Base-by-base conservation (phyloP, 345 rosid species). In the Zanthoxylum bungeanum region DNA sequence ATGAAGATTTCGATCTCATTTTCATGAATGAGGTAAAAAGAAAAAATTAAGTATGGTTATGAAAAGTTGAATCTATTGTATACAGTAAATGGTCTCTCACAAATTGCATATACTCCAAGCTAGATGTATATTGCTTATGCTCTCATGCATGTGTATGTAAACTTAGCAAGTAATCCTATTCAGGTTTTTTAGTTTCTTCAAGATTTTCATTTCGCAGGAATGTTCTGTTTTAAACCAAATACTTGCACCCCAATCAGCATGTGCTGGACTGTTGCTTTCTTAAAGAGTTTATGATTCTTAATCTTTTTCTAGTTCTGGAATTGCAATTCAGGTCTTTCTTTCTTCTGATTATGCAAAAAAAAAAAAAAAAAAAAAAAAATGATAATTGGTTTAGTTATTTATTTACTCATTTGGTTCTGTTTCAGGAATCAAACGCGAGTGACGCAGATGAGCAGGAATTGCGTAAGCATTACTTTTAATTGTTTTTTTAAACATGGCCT, bases 1-100 rank as follows among this genome's bases (percentile, higher is more conserved):
- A 83, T 56, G 78, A 75, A 64, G 86, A 73, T 22, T 74, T 79
- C 70, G 83, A 82, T 78, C 61, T 76, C 62, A 69, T 62, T 59
- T 71, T 85, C 56, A 65, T 79, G 80, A 70, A 62, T 30, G 83
- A 83, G 84, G 97, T 86, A 64, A 66, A 64, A 36, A 80, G 80
- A 79, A 93, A 84, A 49, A 69, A 69, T 51, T 24, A 46, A 31
- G 47, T 22, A 57, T 37, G 58, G 28, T 60, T 33, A 44, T 44
- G 19, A 60, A 51, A 58, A 55, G 17, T 31, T 31, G 47, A 55
- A 14, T 66, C 47, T 34, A 11, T 58, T n/a, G 33, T 57, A 28
- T 14, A 21, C 46, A 1, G 27, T 28, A 47, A n/a, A 44, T 21
- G 40, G 22, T 58, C 31, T 24, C 30, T 10, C 59, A 50, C 47